phyloP scores from a whole-genome alignment of 371 early-diverging fungal genomes.

The Batrachochytrium dendrobatidis region DNA sequence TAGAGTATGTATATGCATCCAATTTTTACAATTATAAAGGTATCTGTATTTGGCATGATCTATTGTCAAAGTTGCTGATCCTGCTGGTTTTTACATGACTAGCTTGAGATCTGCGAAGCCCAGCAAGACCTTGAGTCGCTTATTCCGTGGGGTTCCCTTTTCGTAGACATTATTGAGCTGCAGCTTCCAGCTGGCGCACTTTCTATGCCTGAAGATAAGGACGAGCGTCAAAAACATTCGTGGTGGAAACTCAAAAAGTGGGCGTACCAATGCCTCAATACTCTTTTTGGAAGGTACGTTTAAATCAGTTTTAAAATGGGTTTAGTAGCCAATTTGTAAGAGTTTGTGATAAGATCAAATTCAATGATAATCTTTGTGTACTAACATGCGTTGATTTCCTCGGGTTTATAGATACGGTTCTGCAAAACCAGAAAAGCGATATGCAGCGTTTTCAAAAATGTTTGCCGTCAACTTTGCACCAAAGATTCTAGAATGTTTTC shows the following conservation, averaged over 20 bases:
- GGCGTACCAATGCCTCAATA: constrained; percentile 79
- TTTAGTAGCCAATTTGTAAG: background rate
- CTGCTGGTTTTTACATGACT: too few species aligned
- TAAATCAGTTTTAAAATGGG: background rate
- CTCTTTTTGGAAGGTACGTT: constrained; percentile 51
- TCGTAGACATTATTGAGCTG: constrained; percentile 69
- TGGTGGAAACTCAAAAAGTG: constrained; percentile 93
- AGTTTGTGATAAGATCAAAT: background rate
- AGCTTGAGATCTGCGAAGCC: constrained; percentile 55
- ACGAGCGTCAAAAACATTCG: constrained; percentile 67
- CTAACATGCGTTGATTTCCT: background rate
- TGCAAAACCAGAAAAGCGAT: constrained; percentile 45
- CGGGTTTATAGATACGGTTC: constrained; percentile 56
- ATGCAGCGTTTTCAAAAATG: constrained; percentile 62
- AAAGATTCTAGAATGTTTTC: constrained; percentile 67
- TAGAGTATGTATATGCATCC: constrained; percentile 31
- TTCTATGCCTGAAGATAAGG: constrained; percentile 40
- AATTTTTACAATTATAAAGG: background rate
- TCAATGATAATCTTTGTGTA: background rate
- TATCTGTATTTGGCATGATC: too few species aligned
- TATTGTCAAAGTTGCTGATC: too few species aligned
- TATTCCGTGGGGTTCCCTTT: constrained; percentile 78
- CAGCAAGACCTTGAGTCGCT: constrained; percentile 61
- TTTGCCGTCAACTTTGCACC: constrained; percentile 81
- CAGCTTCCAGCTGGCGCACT: constrained; percentile 41